Conservation (phyloP, 2,329 filamentous ascomycete genomes). For the Iodosphaeria phyllophila region DNA sequence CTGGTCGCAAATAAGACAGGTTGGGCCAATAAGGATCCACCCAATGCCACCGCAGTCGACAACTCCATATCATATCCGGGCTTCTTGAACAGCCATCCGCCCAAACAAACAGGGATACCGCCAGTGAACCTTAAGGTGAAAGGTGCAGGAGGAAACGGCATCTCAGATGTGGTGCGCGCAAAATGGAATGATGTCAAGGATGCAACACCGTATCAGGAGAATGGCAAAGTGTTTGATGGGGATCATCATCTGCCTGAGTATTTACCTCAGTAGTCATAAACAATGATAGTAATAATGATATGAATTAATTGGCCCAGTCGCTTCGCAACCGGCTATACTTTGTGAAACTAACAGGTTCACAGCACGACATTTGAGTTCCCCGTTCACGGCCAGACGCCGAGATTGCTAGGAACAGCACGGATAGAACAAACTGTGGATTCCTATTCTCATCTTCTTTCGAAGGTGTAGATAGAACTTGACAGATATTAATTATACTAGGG, state of each 20-base stretch:
- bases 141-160: constrained; percentile 21
- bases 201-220: constrained; percentile 25
- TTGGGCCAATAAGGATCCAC: constrained; percentile 23
- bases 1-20: constrained; percentile 39
- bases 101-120: constrained; percentile 15
- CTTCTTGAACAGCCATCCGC: constrained; percentile 16
- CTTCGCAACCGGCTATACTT: too few relatives aligned
- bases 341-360: too few relatives aligned
- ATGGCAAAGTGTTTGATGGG: constrained; percentile 22
- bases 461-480: too few relatives aligned
- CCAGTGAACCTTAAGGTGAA: constrained; percentile 22
- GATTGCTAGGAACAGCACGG: too few relatives aligned
- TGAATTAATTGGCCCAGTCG: too few relatives aligned
- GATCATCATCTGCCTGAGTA: constrained; percentile 19
- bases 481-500: too few relatives aligned
- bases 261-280: constrained; percentile 12
- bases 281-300: neutral
- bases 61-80: constrained; percentile 24
- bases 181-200: constrained; percentile 13
- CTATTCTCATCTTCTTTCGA: too few relatives aligned
- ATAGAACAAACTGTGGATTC: too few relatives aligned
- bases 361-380: too few relatives aligned
- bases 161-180: constrained; percentile 14
- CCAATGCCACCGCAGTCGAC: constrained; percentile 15
- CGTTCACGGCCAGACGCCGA: too few relatives aligned